A percentile compares a stretch with the other conserved stretches of the same genome.
Evolutionary conservation across 306 rosid species (phyloP).

Genomic region (Pyrus betulifolia): DNA sequence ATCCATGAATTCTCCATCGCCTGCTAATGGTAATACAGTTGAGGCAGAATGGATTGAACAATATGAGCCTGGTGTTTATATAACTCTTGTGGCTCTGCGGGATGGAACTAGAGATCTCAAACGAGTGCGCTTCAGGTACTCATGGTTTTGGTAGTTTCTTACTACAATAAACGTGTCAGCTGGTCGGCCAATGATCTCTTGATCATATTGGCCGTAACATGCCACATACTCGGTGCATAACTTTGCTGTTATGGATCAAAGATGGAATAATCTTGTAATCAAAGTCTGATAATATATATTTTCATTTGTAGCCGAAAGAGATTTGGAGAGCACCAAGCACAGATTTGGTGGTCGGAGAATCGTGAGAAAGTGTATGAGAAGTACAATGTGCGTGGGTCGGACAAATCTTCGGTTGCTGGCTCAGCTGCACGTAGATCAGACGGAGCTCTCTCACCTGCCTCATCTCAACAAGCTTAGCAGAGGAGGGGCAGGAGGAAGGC

Average conservation of each 20-base stretch:
- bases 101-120: constrained; percentile 90
- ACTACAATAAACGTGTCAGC: not conserved
- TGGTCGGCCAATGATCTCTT: not conserved
- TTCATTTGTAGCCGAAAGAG: constrained; percentile 77
- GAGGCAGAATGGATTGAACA: constrained; percentile 99
- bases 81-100: constrained; percentile 78
- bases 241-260: not conserved
- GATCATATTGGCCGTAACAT: not conserved
- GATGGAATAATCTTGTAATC: not conserved
- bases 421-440: constrained; percentile 43
- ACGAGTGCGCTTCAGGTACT: constrained; percentile 97
- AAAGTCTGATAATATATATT: constrained; percentile 12
- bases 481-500: constrained; percentile 25
- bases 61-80: constrained; percentile 95
- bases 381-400: constrained; percentile 68
- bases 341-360: constrained; percentile 95
- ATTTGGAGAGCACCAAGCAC: constrained; percentile 98
- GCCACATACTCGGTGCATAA: not conserved
- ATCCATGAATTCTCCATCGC: constrained; percentile 33
- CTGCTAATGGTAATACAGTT: constrained; percentile 44
- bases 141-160: not conserved
- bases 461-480: constrained; percentile 36
- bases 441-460: constrained; percentile 40
- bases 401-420: constrained; percentile 54
- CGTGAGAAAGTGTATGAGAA: constrained; percentile 77